Evolutionary conservation across 1,284 basidiomycete species (phyloP).

Genomic region (Boletellus deceptivus): DNA sequence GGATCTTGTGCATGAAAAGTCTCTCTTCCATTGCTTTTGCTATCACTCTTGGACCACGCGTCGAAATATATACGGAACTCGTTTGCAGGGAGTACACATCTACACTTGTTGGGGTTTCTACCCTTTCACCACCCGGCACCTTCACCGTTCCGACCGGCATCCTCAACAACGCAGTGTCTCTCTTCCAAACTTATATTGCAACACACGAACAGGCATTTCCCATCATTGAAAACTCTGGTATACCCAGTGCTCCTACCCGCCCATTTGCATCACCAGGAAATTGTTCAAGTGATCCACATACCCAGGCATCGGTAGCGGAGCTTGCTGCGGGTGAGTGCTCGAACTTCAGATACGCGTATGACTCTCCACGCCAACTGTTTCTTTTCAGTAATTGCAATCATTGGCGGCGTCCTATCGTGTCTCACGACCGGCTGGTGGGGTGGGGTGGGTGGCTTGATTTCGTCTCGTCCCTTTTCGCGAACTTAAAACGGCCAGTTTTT

Average conservation of each 20-base stretch:
- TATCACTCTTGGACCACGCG: constrained; percentile 4
- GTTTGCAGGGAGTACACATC: constrained; percentile 3
- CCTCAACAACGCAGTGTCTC: neutral
- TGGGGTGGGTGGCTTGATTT: neutral
- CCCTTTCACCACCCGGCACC: no score
- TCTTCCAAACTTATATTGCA: no score
- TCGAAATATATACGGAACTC: constrained; percentile 9
- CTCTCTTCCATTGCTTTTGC: constrained; percentile 4
- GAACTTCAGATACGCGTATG: no score
- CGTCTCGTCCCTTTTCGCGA: neutral
- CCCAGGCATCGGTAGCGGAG: constrained; percentile 1
- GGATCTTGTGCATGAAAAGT: constrained; percentile 6
- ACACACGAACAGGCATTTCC: no score
- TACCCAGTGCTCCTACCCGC: no score
- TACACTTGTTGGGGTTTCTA: no score
- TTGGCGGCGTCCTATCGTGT: constrained; percentile 5
- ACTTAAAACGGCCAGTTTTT: constrained; percentile 1
- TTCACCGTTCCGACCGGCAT: neutral
- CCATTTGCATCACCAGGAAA: neutral
- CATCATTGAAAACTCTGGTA: no score
- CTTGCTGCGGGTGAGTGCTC: neutral
- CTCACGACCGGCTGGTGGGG: constrained; percentile 8
- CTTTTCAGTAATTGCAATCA: constrained; percentile 2
- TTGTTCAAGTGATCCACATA: neutral
- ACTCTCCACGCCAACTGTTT: no score